Evolutionary conservation across 225 moss, liverwort and hornwort species (phyloP), one percentile per base, ranked within the genome.

Genomic region (Takakia lepidozioides): DNA sequence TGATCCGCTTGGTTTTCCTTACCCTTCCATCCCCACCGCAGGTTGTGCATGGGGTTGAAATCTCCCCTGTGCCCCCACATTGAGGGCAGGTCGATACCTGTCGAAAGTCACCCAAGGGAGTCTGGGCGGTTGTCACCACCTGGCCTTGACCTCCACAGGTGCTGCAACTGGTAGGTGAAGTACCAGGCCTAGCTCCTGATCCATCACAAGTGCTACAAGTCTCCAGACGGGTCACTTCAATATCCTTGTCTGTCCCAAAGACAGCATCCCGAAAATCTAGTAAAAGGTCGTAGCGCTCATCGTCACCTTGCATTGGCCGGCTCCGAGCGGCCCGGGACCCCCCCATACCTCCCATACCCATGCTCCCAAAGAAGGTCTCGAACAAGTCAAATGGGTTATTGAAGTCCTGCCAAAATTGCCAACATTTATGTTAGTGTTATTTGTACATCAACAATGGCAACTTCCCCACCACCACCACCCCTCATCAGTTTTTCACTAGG

Each of bases 131-230:
- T 21, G 95, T 82, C 55, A 98, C 60, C 43, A 98, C 95, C 77
- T 98, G 95, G 9, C 95, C 95, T 80, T 87, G 95, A 41, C 95
- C 95, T 21, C 91, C 91, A 64, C 95, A 98, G 4, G 95, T 98
- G 34, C 56, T 78, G 60, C 95, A 98, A 2, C 72, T 64, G n/a
- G 47, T 79, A 19, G 91, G 75, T 26, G 86, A 83, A 18, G 90
- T 87, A 4, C 95, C 95, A 3, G 90, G 82, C 49, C 82, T 81
- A n/a, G 91, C 91, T 65, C 95, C 95, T 37, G 95, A 91, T 23
- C 95, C 95, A 49, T 59, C 67, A 63, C 95, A 98, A 10, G 95
- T 85, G 56, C 48, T 81, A 59, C 95, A 98, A 25, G 76, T 65
- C 67, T 98, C 95, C 69, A 98, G 59, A 24, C 95, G 72, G 25